These are phyloP conservation scores for Excoecaria agallocha DNA, from an alignment of 345 rosid species.

Conservation along the genomic window DNA sequence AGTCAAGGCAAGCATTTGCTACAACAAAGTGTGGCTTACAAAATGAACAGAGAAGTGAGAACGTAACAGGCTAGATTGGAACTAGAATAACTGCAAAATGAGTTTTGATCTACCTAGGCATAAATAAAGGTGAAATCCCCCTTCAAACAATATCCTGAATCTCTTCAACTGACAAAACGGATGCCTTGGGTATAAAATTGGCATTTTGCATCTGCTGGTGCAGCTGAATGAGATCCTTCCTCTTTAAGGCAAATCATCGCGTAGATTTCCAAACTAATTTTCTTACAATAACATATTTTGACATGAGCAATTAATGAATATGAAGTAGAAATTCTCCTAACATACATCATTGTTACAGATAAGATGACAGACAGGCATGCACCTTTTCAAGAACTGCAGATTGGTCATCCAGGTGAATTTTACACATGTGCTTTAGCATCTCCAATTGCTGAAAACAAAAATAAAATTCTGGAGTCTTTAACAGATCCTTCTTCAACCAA, in stretches of 20 bases:
- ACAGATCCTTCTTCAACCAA: background rate
- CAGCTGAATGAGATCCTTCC: slow-evolving; percentile 36
- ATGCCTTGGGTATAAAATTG: slow-evolving; percentile 51
- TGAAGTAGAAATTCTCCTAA: background rate
- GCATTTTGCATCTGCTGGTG: slow-evolving; percentile 56
- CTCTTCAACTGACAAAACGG: slow-evolving; percentile 55
- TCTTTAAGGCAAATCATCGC: background rate
- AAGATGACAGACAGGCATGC: background rate
- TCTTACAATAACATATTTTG: background rate
- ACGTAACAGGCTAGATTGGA: background rate
- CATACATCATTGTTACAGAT: background rate
- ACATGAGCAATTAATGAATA: background rate
- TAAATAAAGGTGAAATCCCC: slow-evolving; percentile 62
- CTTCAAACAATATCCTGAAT: slow-evolving; percentile 61
- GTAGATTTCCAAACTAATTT: background rate
- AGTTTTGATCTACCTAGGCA: slow-evolving; percentile 22
- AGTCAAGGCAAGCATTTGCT: background rate
- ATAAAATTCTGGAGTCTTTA: background rate
- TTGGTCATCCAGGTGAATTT: slow-evolving; percentile 62
- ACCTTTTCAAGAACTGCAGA: slow-evolving; percentile 71
- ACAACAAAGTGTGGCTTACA: background rate
- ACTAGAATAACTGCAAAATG: background rate
- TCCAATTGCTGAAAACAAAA: slow-evolving; percentile 60
- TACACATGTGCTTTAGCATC: slow-evolving; percentile 79
- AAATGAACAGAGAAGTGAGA: background rate